phyloP scores from a whole-genome alignment of 225 moss, liverwort and hornwort genomes.

The Polytrichum commune region DNA sequence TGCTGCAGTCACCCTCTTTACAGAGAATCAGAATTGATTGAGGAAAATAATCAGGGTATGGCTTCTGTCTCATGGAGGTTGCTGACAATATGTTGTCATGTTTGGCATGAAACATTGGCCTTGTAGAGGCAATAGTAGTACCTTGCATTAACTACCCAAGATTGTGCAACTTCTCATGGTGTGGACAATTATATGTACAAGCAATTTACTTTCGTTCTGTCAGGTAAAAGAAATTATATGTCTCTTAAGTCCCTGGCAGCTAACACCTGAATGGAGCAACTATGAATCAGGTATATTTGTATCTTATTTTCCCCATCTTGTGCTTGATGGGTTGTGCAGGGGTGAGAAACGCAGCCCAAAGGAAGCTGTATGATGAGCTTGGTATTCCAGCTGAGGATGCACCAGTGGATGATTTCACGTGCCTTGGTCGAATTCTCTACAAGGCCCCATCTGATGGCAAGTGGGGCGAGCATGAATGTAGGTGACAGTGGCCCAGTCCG shows the following conservation, averaged over 20 bases:
- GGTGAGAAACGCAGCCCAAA: slow-evolving; percentile 95
- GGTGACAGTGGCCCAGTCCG: not conserved
- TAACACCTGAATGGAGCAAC: too few relatives aligned
- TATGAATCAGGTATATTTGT: too few relatives aligned
- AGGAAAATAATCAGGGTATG: slow-evolving; percentile 73
- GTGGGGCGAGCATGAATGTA: slow-evolving; percentile 99
- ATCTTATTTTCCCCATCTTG: too few relatives aligned
- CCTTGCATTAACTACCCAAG: too few relatives aligned
- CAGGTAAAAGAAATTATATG: too few relatives aligned
- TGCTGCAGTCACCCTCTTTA: slow-evolving; percentile 97
- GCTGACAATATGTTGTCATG: not conserved
- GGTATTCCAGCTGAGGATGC: slow-evolving; percentile 87
- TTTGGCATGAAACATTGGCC: not conserved
- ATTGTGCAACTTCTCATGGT: too few relatives aligned
- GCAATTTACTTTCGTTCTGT: too few relatives aligned
- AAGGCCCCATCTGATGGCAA: slow-evolving; percentile 97
- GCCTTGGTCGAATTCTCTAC: slow-evolving; percentile 86
- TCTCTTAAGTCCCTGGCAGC: too few relatives aligned
- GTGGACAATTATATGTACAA: too few relatives aligned
- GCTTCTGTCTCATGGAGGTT: not conserved
- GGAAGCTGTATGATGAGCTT: slow-evolving; percentile 88
- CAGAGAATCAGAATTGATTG: slow-evolving; percentile 85
- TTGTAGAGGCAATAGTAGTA: too few relatives aligned
- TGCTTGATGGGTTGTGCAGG: slow-evolving; percentile 39
- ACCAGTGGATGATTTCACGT: slow-evolving; percentile 86